A percentile compares a stretch with the other conserved stretches of the same genome.
These are phyloP conservation scores for Yamadazyma songkhlaensis DNA, from an alignment of 1,139 yeast species.

Conservation along the genomic window DNA sequence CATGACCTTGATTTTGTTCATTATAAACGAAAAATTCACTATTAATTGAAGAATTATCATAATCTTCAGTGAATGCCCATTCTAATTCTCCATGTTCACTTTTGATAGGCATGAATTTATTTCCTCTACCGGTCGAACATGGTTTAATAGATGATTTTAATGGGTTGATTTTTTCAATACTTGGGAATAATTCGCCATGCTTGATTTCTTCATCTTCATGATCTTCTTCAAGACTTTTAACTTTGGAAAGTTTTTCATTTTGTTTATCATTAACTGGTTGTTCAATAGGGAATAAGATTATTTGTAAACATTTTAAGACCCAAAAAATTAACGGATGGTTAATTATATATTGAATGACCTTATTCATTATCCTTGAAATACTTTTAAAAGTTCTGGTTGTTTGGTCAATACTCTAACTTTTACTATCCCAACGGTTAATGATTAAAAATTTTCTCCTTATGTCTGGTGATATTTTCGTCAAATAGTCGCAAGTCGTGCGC, in stretches of 20 bases:
- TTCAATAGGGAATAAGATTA: conserved; percentile 17
- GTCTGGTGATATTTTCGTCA: not conserved
- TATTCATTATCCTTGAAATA: conserved; percentile 3
- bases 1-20: not conserved
- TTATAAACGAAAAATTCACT: conserved; percentile 2
- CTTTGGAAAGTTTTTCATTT: not conserved
- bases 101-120: conserved; percentile 49
- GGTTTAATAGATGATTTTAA: conserved; percentile 20
- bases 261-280: not conserved
- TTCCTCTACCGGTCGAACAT: conserved; percentile 50
- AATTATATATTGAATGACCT: conserved; percentile 1
- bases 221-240: not conserved
- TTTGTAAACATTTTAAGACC: conserved; percentile 4
- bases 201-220: conserved; percentile 1
- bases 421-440: no score
- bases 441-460: conserved; percentile 1
- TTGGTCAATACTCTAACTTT: no score
- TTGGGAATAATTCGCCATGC: conserved; percentile 9
- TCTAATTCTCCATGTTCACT: conserved; percentile 55
- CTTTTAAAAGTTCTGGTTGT: no score
- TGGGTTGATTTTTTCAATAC: conserved; percentile 7
- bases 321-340: conserved; percentile 7
- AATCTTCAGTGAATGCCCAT: conserved; percentile 52
- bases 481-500: no score
- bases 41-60: conserved; percentile 4